These are phyloP conservation scores for Pythium dissimile DNA, from an alignment of 352 stramenopile genomes.

Conservation along the genomic window DNA sequence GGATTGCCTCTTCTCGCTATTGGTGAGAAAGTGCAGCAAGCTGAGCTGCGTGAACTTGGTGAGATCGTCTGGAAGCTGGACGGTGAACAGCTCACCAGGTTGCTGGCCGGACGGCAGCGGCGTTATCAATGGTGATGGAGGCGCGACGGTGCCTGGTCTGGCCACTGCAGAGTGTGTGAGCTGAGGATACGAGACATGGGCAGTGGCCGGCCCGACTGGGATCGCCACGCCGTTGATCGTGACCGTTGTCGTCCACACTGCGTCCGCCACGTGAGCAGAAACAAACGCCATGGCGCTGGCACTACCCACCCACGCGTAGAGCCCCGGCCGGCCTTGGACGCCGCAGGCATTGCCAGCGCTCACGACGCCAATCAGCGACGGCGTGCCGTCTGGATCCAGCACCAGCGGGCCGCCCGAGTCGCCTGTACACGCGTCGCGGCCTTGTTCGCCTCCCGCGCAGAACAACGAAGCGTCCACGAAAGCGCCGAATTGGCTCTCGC, in stretches of 20 bases:
- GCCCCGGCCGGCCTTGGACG: neutral
- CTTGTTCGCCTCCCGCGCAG: constrained; percentile 13
- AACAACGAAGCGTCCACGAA: constrained; percentile 2
- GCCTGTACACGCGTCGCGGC: constrained; percentile 11
- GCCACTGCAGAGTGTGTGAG: neutral
- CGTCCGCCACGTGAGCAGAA: neutral
- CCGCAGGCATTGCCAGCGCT: constrained; percentile 4
- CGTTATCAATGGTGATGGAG: neutral
- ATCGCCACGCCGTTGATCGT: neutral
- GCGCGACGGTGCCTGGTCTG: neutral
- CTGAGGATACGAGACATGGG: neutral
- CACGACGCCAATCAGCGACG: neutral
- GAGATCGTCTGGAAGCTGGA: neutral
- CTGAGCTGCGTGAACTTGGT: neutral
- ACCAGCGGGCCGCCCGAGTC: constrained; percentile 18
- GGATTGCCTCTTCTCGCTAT: neutral
- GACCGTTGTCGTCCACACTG: neutral
- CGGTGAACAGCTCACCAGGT: neutral
- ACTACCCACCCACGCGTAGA: constrained; percentile 1
- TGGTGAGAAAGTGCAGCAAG: neutral
- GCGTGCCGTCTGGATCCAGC: neutral
- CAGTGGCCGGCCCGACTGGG: neutral
- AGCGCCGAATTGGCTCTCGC: neutral
- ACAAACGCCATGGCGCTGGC: neutral
- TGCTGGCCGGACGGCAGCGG: neutral